phyloP scores from a whole-genome alignment of 106 monocot genomes.

The Allium fistulosum region DNA sequence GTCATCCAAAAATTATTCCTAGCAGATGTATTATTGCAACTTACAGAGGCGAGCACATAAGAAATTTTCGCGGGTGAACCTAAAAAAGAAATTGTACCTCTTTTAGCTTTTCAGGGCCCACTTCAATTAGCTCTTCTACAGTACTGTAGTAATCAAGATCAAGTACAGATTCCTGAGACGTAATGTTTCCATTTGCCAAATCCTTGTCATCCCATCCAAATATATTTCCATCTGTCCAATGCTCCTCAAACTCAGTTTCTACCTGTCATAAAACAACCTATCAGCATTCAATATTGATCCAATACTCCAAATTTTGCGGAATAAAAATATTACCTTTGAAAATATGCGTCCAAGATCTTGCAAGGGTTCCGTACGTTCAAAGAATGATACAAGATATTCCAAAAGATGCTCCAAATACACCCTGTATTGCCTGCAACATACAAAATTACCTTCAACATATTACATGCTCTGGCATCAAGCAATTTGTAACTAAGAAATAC shows the following conservation, averaged over 20 bases:
- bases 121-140: conserved; percentile 82
- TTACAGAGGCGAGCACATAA: too few relatives aligned
- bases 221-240: conserved; percentile 52
- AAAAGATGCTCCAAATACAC: conserved; percentile 80
- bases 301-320: not conserved
- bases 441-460: not conserved
- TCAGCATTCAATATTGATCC: not conserved
- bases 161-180: conserved; percentile 52
- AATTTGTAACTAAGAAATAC: too few relatives aligned
- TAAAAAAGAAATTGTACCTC: conserved; percentile 39
- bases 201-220: conserved; percentile 67
- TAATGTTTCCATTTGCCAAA: conserved; percentile 42
- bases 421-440: conserved; percentile 65
- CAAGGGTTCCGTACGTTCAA: conserved; percentile 77
- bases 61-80: too few relatives aligned
- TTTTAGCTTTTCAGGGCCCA: conserved; percentile 86
- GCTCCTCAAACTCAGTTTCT: conserved; percentile 86
- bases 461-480: too few relatives aligned
- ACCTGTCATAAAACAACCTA: conserved; percentile 33
- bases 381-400: conserved; percentile 80
- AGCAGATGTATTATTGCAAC: too few relatives aligned
- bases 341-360: conserved; percentile 72
- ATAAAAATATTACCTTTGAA: conserved; percentile 45
- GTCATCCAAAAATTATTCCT: too few relatives aligned
- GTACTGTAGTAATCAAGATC: conserved; percentile 95